Conservation (phyloP, 2,329 filamentous ascomycete genomes). For the Fusarium siculi region DNA sequence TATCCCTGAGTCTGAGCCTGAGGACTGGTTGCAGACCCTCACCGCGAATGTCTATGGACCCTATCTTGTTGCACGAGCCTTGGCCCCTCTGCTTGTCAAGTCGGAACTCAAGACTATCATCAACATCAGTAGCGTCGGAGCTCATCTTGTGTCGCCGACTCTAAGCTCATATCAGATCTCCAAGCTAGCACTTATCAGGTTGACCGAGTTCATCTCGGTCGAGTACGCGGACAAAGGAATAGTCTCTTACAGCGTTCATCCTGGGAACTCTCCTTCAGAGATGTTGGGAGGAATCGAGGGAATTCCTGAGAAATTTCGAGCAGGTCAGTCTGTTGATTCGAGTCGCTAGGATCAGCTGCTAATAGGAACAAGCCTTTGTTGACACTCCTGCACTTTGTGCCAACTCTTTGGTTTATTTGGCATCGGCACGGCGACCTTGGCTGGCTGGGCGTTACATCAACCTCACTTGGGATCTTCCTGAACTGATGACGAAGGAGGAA, state of each 20-base stretch:
- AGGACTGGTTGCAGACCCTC: conserved; percentile 9
- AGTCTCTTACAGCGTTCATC: conserved; percentile 15
- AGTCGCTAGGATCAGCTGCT: rapidly evolving
- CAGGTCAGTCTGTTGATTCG: background rate
- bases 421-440: conserved; percentile 8
- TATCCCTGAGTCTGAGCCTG: conserved; percentile 8
- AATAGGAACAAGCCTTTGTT: conserved; percentile 3
- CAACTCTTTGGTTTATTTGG: conserved; percentile 25
- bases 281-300: conserved; percentile 11
- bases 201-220: conserved; percentile 22
- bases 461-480: conserved; percentile 31
- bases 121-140: conserved; percentile 14
- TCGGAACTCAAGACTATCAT: background rate
- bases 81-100: conserved; percentile 6
- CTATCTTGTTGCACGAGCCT: conserved; percentile 2
- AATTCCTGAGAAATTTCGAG: background rate
- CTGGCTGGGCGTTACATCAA: conserved; percentile 27
- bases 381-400: conserved; percentile 25
- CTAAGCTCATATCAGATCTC: conserved; percentile 30
- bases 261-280: conserved; percentile 25
- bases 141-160: conserved; percentile 13
- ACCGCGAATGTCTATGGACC: conserved; percentile 7
- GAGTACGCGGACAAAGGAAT: conserved; percentile 12
- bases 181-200: conserved; percentile 25
- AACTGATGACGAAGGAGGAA: conserved; percentile 18